Evolutionary conservation across 2,329 filamentous ascomycete species (phyloP).

Genomic region (Ceratocystis diversiconidia): DNA sequence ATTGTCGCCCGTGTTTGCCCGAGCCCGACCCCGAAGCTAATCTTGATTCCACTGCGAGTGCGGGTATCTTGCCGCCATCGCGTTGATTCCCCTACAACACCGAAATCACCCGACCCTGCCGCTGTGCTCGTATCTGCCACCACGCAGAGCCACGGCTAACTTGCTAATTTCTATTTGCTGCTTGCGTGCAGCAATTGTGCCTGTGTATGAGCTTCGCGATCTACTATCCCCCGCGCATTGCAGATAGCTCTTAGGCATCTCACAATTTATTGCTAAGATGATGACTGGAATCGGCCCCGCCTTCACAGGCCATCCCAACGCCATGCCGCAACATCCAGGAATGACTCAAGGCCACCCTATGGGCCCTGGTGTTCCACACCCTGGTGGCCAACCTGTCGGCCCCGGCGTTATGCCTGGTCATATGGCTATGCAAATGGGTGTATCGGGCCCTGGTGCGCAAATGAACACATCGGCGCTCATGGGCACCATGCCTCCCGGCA

Average conservation of each 20-base stretch:
- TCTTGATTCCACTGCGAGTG: neutral
- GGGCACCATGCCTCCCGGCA: constrained; percentile 59
- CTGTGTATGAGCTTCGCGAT: neutral
- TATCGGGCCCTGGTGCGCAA: constrained; percentile 52
- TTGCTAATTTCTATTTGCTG: neutral
- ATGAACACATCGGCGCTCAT: constrained; percentile 61
- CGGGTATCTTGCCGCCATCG: neutral
- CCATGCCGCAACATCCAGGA: constrained; percentile 57
- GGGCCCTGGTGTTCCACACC: constrained; percentile 49
- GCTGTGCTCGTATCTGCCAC: neutral
- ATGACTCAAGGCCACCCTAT: constrained; percentile 49
- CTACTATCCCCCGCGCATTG: neutral
- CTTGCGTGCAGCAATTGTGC: neutral
- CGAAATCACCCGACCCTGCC: neutral
- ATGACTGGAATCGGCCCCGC: constrained; percentile 55
- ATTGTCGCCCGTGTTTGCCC: constrained; percentile 15
- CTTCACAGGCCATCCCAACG: constrained; percentile 53
- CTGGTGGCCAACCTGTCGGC: constrained; percentile 51
- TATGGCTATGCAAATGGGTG: constrained; percentile 52
- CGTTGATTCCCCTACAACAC: neutral
- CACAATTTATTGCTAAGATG: constrained; percentile 33
- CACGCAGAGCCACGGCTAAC: neutral
- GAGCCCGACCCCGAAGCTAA: neutral
- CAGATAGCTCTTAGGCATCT: neutral
- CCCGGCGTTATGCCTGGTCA: constrained; percentile 52